Evolutionary conservation across 2,329 filamentous ascomycete species (phyloP).

Genomic region (Ilyonectria sp.): DNA sequence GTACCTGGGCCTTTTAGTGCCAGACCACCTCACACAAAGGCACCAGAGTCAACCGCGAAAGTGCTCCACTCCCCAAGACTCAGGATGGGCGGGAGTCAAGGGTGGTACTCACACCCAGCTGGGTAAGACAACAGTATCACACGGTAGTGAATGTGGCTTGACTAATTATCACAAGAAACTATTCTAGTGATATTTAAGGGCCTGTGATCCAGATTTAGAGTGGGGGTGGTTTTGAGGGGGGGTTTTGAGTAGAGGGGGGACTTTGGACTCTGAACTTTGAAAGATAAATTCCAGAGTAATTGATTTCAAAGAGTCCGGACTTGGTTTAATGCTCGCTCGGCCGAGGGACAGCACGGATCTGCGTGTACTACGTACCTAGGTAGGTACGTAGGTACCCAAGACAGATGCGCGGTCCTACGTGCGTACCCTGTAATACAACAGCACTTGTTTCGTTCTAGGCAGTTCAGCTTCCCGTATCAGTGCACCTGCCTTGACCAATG

Average conservation of each 20-base stretch:
- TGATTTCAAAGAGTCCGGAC: no score
- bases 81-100: constrained; percentile 16
- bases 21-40: background rate
- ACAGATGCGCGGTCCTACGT: constrained; percentile 16
- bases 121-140: background rate
- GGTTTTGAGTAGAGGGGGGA: no score
- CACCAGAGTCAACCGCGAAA: constrained; percentile 14
- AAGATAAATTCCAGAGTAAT: no score
- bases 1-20: background rate
- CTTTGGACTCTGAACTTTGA: no score
- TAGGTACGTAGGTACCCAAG: background rate
- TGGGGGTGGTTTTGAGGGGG: no score
- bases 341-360: background rate
- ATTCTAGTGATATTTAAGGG: background rate
- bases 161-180: background rate
- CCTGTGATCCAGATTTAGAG: no score
- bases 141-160: no score
- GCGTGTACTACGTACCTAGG: background rate
- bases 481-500: constrained; percentile 13
- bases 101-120: constrained; percentile 8
- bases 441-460: constrained; percentile 6
- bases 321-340: no score
- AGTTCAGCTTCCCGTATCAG: constrained; percentile 5
- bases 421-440: constrained; percentile 12
- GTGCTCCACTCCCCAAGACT: constrained; percentile 18